Conservation (phyloP, 805 yeast species). For the Kodamaea nitidulidarum region DNA sequence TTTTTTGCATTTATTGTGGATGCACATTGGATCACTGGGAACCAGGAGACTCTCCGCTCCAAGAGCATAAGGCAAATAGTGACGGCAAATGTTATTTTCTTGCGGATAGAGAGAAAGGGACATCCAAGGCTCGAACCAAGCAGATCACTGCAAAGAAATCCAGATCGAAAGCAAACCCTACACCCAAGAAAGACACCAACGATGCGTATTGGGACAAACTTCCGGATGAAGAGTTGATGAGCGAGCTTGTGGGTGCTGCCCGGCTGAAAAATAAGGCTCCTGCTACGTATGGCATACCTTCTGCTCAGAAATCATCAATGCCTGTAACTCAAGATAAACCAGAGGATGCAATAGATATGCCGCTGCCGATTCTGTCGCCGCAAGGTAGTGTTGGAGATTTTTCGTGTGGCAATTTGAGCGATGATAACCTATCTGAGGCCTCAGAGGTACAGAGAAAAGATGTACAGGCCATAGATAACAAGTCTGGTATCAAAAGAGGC, state of each 20-base stretch:
- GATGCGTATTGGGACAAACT: constrained; percentile 22
- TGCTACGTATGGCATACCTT: not conserved
- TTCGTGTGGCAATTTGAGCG: constrained; percentile 1
- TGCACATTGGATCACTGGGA: constrained; percentile 50
- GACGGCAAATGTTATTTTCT: constrained; percentile 26
- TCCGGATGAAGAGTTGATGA: constrained; percentile 19
- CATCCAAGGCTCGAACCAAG: not conserved
- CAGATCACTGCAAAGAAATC: not conserved
- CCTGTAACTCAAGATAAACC: no score
- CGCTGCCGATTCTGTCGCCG: not conserved
- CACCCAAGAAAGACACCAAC: constrained; percentile 15
- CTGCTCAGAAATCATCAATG: not conserved
- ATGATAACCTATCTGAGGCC: not conserved
- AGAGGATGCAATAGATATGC: not conserved
- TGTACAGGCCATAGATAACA: no score
- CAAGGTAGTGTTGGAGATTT: not conserved
- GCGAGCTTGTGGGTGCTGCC: constrained; percentile 13
- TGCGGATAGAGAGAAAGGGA: constrained; percentile 8
- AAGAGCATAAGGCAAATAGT: constrained; percentile 42
- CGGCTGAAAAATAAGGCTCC: not conserved
- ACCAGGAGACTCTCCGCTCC: constrained; percentile 55
- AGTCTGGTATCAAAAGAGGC: no score
- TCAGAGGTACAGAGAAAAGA: no score
- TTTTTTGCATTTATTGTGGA: constrained; percentile 29
- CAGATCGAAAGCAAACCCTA: not conserved